Base-by-base conservation (phyloP, 169 alveolate genomes). In the Plasmodium yoelii region DNA sequence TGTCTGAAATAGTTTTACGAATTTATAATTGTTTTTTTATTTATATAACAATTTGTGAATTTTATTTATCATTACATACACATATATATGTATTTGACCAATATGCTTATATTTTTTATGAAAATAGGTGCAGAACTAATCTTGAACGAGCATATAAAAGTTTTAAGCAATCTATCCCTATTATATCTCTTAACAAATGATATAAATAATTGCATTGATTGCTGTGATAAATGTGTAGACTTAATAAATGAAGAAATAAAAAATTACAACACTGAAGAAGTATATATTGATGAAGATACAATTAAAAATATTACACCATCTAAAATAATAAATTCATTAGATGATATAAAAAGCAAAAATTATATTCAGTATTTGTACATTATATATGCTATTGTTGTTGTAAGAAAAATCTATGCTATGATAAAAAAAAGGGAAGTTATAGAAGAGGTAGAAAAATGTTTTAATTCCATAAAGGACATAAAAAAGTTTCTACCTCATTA, bases 181-280 rank as follows among this genome's bases (percentile, higher is more conserved):
- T 68, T 77, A 24, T 68, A 77, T 28, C 59, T 77, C 24, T 46
- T 77, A 24, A 64, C 69, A 69, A 77, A 77, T 59, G 46, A 63
- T 34, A 5, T 77, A 55, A 47, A 57, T 63, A 57, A 64, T 44
- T 77, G 77, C 67, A 49, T 77, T n/a, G 47, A 55, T 9, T 34
- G 56, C 53, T 77, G 88, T 77, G 88, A 63, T 59, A 64, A 56
- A 28, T 77, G 88, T 13, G 9, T 77, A 69, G n/a, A 49, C 28
- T 6, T 77, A 22, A 77, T 77, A 77, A 64, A 64, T 9, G 77
- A 77, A 47, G 88, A 77, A 77, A 47, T 77, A 13, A 77, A 77
- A 77, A 63, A 15, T n/a, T 77, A 77, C 46, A 61, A 28, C 34
- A 47, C 39, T n/a, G 53, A 77, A 56, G 70, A 77, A 13, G 26